Base-by-base conservation (phyloP, 2,329 filamentous ascomycete species). In the Xylariomycetidae sp. region DNA sequence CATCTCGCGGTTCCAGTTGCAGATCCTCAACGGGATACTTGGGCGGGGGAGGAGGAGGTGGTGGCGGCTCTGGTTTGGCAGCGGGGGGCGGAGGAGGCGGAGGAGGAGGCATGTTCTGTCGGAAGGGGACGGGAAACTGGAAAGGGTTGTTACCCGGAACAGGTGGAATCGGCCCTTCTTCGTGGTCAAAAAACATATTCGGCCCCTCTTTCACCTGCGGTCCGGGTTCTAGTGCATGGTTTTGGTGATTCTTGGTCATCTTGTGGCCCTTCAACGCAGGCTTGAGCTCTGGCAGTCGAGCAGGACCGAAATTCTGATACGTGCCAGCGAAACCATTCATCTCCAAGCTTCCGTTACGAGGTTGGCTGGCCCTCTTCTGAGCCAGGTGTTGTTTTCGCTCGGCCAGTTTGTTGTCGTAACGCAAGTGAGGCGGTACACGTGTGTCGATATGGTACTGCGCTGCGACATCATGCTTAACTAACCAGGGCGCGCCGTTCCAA, bases 11-110 rank as follows among this genome's bases (percentile, higher is more conserved):
- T 15, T 81, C 73, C 16, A 97, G 70, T 46, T 94, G 85, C 30
- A 97, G 64, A 61, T 98, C 92, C 53, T 98, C 92, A 41, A 95
- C 94, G 0, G 92, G 92, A 57, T 96, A 97, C 56, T 94, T 96
- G 41, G 92, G 82, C 2, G 81, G 77, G 1, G 85, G 85, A 3
- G 85, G 82, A 6, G 82, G 77, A 1, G 82, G 75, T 4, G 78
- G 77, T 4, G 78, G 77, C 2, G 71, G 67, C n/a, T 69, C 71
- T 5, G 63, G 62, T 31, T 61, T 55, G n/a, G 49, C 30, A 35
- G 51, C 54, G 16, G 58, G 46, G 15, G 67, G 62, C 14, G 67
- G 67, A 23, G 68, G 62, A 17, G n/a, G n/a, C 20, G 70, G 63
- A 30, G 70, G 54, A 49, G 64, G 40, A 55, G 69, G 27, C 65